These are phyloP conservation scores for Lyophyllum atratum DNA, from an alignment of 768 basidiomycete species.

Conservation along the genomic window DNA sequence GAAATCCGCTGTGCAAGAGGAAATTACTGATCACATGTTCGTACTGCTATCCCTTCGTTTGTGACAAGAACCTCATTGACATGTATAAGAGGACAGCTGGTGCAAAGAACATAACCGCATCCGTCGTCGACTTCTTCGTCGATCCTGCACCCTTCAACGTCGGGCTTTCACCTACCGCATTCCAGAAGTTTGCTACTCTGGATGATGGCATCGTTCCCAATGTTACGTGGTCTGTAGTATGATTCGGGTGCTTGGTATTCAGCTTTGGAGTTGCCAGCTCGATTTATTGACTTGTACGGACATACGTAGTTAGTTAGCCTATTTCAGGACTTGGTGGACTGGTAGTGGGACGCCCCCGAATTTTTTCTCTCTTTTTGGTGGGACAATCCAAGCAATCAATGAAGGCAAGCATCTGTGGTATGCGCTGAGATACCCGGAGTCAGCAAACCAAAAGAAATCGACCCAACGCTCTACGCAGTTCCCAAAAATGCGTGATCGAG, in stretches of 20 bases:
- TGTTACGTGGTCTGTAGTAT: slow-evolving; percentile 30
- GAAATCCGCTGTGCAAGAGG: slow-evolving; percentile 35
- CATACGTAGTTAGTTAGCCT: no score
- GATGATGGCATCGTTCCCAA: slow-evolving; percentile 27
- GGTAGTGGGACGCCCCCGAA: no score
- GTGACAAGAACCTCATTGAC: background rate
- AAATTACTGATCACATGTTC: slow-evolving; percentile 26
- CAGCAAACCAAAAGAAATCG: no score
- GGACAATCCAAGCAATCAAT: no score
- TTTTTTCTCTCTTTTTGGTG: no score
- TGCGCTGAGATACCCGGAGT: no score
- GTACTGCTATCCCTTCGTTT: slow-evolving; percentile 1
- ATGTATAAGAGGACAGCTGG: slow-evolving; percentile 19
- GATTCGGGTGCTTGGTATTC: background rate
- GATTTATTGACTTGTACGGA: no score
- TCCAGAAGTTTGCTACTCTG: slow-evolving; percentile 26
- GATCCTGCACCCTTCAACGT: slow-evolving; percentile 14
- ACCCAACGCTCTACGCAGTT: no score
- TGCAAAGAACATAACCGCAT: slow-evolving; percentile 22
- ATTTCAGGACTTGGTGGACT: no score
- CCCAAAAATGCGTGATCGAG: background rate
- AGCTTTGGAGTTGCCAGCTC: no score
- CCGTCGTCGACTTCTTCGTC: slow-evolving; percentile 33
- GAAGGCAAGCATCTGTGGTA: no score
- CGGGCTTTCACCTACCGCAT: slow-evolving; percentile 29